These are phyloP conservation scores for Diaporthe nobilis DNA, from an alignment of 2,329 filamentous ascomycete species.

Conservation along the genomic window DNA sequence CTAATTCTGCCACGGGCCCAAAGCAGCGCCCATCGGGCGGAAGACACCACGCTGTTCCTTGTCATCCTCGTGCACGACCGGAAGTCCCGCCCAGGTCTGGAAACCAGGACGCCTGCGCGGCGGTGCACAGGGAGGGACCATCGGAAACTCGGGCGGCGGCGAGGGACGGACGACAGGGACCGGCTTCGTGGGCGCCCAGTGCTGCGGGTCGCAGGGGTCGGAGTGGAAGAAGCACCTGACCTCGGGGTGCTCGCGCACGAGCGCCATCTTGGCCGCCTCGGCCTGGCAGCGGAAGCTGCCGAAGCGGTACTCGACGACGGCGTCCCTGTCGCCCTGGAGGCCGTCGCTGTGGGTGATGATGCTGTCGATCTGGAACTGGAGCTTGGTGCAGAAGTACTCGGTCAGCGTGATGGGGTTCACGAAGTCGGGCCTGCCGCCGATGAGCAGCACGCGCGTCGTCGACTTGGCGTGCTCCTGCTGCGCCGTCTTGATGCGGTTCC, in stretches of 20 bases:
- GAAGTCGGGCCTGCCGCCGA: constrained; percentile 60
- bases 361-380: constrained; percentile 64
- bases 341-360: constrained; percentile 49
- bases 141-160: neutral
- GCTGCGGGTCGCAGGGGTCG: constrained; percentile 42
- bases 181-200: neutral
- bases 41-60: neutral
- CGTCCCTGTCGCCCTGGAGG: constrained; percentile 41
- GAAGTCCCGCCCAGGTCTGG: neutral
- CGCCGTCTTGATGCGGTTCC: constrained; percentile 64
- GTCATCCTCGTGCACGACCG: neutral
- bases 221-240: constrained; percentile 44
- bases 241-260: constrained; percentile 46
- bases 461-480: constrained; percentile 48
- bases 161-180: neutral
- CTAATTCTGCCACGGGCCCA: neutral
- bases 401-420: constrained; percentile 59
- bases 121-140: neutral
- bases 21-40: neutral
- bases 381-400: constrained; percentile 57
- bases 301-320: constrained; percentile 65
- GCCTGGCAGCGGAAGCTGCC: constrained; percentile 70
- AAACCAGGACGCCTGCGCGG: neutral
- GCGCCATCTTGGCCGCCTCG: constrained; percentile 58
- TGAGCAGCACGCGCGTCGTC: constrained; percentile 63